Percentiles rank a stretch among this genome's conserved stretches.
Evolutionary conservation across 192 early-diverging fungal genomes (phyloP).

Genomic region (Powellomyces hirtus): DNA sequence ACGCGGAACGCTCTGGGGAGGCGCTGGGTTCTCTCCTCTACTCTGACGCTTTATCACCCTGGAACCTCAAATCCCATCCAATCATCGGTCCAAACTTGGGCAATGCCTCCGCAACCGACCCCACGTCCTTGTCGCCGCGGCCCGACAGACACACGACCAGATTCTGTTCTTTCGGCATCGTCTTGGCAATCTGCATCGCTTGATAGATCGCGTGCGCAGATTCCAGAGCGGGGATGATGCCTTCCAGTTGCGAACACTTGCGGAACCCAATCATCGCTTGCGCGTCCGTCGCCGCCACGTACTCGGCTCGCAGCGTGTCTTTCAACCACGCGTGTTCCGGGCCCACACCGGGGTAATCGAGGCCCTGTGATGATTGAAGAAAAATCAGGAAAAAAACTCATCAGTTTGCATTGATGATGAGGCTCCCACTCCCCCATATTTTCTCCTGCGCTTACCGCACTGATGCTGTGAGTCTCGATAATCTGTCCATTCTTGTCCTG

Average conservation of each 20-base stretch:
- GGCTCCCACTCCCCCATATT: neutral
- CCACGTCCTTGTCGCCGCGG: conserved; percentile 97
- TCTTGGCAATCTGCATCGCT: conserved; percentile 74
- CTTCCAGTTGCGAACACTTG: conserved; percentile 48
- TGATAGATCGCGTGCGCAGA: conserved; percentile 88
- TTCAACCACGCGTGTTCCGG: conserved; percentile 95
- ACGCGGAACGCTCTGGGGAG: no score
- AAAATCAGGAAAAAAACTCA: neutral
- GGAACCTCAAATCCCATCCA: conserved; percentile 61
- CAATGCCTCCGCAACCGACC: conserved; percentile 85
- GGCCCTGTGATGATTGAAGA: conserved; percentile 53
- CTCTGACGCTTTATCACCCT: conserved; percentile 1
- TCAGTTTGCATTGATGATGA: neutral
- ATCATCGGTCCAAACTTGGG: conserved; percentile 89
- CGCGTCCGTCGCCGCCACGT: conserved; percentile 70
- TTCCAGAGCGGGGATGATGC: conserved; percentile 94
- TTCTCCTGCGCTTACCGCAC: conserved; percentile 56
- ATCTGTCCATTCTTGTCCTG: conserved; percentile 98
- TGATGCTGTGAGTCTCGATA: conserved; percentile 89
- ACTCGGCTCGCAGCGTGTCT: conserved; percentile 81
- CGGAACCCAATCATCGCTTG: conserved; percentile 83
- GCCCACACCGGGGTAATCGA: conserved; percentile 98
- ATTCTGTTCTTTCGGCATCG: conserved; percentile 69
- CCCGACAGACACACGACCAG: conserved; percentile 89
- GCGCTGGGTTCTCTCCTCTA: no score